These are phyloP conservation scores for Petasospora fabianii DNA, from an alignment of 1,139 yeast genomes.

Conservation along the genomic window DNA sequence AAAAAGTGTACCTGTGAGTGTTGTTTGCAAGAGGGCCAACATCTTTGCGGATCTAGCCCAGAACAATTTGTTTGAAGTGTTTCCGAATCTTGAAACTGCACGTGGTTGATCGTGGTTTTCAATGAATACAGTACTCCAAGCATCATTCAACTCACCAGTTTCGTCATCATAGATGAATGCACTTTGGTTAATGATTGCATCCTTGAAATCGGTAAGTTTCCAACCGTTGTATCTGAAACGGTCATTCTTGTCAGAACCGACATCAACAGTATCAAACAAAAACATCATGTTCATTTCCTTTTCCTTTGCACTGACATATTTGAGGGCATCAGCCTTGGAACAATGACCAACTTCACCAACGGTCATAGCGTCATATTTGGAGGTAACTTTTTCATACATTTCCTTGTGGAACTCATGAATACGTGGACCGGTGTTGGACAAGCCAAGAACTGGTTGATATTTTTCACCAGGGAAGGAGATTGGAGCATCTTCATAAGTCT, in stretches of 20 bases:
- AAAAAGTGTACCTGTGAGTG: slow-evolving; percentile 54
- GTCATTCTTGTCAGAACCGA: slow-evolving; percentile 37
- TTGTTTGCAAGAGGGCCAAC: slow-evolving; percentile 42
- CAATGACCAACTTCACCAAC: slow-evolving; percentile 54
- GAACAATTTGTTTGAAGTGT: slow-evolving; percentile 34
- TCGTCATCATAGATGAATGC: slow-evolving; percentile 31
- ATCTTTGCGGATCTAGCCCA: slow-evolving; percentile 40
- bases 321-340: slow-evolving; percentile 40
- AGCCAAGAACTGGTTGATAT: slow-evolving; percentile 38
- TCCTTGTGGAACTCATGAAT: slow-evolving; percentile 57
- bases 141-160: slow-evolving; percentile 42
- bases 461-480: slow-evolving; percentile 38
- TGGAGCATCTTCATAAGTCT: slow-evolving; percentile 47
- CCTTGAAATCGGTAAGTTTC: slow-evolving; percentile 41
- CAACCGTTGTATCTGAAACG: slow-evolving; percentile 37
- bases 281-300: slow-evolving; percentile 52
- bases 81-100: slow-evolving; percentile 48
- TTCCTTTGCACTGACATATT: slow-evolving; percentile 46
- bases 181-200: slow-evolving; percentile 35
- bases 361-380: slow-evolving; percentile 50
- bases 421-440: slow-evolving; percentile 45
- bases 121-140: slow-evolving; percentile 56
- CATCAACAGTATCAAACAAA: slow-evolving; percentile 43
- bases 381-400: slow-evolving; percentile 42
- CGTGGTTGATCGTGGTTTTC: slow-evolving; percentile 63